Base-by-base conservation (phyloP, 805 yeast genomes). In the Suhomyces kilbournensis region DNA sequence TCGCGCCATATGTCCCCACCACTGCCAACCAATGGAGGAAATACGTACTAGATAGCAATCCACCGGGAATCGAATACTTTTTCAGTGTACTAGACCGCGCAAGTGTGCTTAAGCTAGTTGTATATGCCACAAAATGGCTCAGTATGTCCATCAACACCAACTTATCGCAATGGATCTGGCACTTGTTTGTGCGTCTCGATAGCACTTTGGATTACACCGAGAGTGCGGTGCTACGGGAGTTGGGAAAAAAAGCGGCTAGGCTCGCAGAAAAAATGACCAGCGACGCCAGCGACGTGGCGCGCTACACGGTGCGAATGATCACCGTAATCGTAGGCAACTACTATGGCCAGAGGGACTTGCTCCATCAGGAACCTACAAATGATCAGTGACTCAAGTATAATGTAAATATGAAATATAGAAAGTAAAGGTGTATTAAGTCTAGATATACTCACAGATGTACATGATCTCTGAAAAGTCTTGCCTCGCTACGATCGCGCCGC, bases 161-260 rank as follows among this genome's bases (percentile, higher is more conserved):
- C 26, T 51, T 72, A 9, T 64, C 70, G 2, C 59, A 57, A 50
- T 75, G 79, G 79, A 65, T 75, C 7, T 75, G 69, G 62, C 51
- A 58, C 17, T 52, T 68, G 8, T 62, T 75, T 39, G 55, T 72
- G 19, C 60, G 77, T 25, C 54, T 74, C n/a, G 79, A 74, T 55
- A 57, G 57, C 32, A 61, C 63, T 1, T 53, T 75, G 23, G 76
- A 74, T 34, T 60, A 62, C 23, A 62, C 59, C 46, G 78, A 75
- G 51, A 32, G 59, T 22, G 60, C 75, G 3, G 57, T 72, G 12
- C 59, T 75, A 20, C 61, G 78, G 28, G 74, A 67, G 7, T 61
- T 75, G 52, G 78, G 70, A 1, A 61, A 64, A 52, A 75, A 75
- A 56, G 78, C 79, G 2, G 49, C 61, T 14, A 71, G 69, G 45